Conservation (phyloP, 495 filamentous ascomycete species). For the Amphirosellinia nigrospora region DNA sequence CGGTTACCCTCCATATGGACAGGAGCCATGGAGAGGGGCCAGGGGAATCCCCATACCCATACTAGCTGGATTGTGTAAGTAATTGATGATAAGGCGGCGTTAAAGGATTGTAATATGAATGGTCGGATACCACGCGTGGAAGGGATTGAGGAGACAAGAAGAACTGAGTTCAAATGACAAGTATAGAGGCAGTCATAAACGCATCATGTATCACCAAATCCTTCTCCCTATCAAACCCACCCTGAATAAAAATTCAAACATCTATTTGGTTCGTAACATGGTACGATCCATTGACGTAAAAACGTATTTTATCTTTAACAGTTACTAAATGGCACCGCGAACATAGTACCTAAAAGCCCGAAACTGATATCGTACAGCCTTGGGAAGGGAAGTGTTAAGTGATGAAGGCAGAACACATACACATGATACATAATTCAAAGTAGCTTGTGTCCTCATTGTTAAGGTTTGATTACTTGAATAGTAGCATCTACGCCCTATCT, state of each 20-base stretch:
- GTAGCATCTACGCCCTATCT: background rate
- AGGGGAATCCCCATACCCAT: slow-evolving; percentile 27
- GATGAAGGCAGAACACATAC: background rate
- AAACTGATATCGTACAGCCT: background rate
- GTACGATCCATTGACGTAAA: background rate
- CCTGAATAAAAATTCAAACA: background rate
- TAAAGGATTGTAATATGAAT: background rate
- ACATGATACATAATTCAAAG: background rate
- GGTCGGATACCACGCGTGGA: background rate
- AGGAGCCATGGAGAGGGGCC: slow-evolving; percentile 37
- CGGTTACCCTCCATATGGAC: slow-evolving; percentile 35
- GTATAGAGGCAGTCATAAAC: background rate
- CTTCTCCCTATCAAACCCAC: background rate
- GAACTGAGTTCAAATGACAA: background rate
- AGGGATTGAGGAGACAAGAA: background rate
- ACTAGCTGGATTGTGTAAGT: slow-evolving; percentile 4
- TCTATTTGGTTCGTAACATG: background rate
- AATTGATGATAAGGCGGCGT: background rate
- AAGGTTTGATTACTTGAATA: background rate
- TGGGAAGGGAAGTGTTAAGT: background rate
- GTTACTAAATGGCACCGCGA: background rate
- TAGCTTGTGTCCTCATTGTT: background rate
- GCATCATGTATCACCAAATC: background rate
- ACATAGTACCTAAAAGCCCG: background rate
- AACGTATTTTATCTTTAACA: background rate